Conservation (phyloP, 2,329 filamentous ascomycete genomes). For the Aspergillus sojae region DNA sequence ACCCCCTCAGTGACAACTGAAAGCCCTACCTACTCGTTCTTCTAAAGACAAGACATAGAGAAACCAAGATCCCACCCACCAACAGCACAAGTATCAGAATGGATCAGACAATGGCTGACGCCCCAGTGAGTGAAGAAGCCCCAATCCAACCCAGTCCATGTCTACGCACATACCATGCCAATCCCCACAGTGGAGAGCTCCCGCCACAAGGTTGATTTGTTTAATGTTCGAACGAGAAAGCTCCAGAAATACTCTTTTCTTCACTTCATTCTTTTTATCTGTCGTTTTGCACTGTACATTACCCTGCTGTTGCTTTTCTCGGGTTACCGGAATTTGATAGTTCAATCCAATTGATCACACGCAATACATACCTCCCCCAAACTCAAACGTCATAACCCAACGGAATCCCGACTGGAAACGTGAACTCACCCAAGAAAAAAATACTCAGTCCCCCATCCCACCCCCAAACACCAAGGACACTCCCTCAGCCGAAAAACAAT, state of each 20-base stretch:
- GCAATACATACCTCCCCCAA: neutral
- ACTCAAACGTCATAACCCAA: neutral
- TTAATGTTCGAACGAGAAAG: neutral
- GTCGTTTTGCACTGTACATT: neutral
- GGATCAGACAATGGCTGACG: neutral
- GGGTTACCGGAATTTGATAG: neutral
- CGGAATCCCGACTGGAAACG: neutral
- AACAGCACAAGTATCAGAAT: neutral
- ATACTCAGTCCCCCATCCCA: neutral
- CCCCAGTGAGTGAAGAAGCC: neutral
- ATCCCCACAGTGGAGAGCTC: conserved; percentile 5
- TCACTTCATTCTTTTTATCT: neutral
- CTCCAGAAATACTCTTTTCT: neutral
- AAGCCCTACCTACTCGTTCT: neutral
- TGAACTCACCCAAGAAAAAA: neutral
- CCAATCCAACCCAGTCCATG: neutral
- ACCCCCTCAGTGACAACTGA: neutral
- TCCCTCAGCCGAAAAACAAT: conserved; percentile 5
- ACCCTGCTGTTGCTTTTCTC: neutral
- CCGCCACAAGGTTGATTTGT: neutral
- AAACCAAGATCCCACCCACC: neutral
- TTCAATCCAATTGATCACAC: neutral
- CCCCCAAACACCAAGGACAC: neutral
- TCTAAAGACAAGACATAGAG: neutral
- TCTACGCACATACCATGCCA: conserved; percentile 7